Percentiles rank a stretch among this genome's conserved stretches.
Evolutionary conservation across 2,329 filamentous ascomycete species (phyloP).

Genomic region (Immersiporthe knoxdaviesiana): DNA sequence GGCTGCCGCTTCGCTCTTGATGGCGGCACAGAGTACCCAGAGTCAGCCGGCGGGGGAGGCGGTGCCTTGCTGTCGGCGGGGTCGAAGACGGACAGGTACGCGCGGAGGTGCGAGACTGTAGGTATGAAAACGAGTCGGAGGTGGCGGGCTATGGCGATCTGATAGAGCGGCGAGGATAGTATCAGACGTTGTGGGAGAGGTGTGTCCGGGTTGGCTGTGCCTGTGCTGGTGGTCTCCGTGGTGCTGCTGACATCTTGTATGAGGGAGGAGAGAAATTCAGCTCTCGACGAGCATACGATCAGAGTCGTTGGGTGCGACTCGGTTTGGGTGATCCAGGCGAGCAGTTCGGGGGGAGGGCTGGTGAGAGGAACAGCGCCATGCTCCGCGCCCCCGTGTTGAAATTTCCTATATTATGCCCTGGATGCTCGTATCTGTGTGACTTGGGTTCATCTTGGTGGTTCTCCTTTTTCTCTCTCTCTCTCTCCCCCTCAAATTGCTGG

Average conservation of each 20-base stretch:
- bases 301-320: conserved; percentile 65
- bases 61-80: conserved; percentile 41
- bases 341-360: conserved; percentile 62
- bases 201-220: not conserved
- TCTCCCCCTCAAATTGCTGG: not conserved
- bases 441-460: not conserved
- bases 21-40: conserved; percentile 13
- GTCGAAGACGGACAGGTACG: conserved; percentile 67
- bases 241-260: conserved; percentile 47
- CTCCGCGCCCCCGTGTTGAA: not conserved
- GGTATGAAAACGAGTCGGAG: conserved; percentile 74
- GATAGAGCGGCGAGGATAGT: conserved; percentile 67
- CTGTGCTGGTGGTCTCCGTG: not conserved
- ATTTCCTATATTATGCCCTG: not conserved
- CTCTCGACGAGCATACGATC: conserved; percentile 69
- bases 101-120: conserved; percentile 76
- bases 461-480: no score
- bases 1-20: conserved; percentile 36
- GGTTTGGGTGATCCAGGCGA: conserved; percentile 64
- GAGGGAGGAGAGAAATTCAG: conserved; percentile 67
- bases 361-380: conserved; percentile 52
- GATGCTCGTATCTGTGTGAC: not conserved
- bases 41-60: conserved; percentile 43
- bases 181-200: conserved; percentile 39
- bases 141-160: conserved; percentile 69